Evolutionary conservation across 2,329 filamentous ascomycete species (phyloP).

Genomic region (Thielaviopsis ethacetica): DNA sequence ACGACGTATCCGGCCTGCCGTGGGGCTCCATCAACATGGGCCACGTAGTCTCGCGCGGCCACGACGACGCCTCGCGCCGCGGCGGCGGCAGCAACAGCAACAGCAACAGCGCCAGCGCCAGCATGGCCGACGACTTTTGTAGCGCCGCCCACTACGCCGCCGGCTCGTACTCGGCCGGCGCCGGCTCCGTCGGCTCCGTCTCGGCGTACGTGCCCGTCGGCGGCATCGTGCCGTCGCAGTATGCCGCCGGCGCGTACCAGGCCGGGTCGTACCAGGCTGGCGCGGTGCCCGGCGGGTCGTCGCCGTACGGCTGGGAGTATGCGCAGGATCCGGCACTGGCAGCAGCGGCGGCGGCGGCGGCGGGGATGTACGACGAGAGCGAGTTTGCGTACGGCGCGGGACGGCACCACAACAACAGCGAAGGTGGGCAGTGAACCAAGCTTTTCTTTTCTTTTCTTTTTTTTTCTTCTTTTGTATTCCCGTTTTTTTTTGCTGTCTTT

Average conservation of each 20-base stretch:
- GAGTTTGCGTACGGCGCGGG: not conserved
- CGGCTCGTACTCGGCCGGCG: conserved; percentile 15
- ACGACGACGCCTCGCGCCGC: conserved; percentile 30
- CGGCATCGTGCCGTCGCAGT: not conserved
- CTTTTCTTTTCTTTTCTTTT: not conserved
- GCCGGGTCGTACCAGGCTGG: not conserved
- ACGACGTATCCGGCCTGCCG: conserved; percentile 46
- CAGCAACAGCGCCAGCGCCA: conserved; percentile 17
- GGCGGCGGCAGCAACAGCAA: conserved; percentile 26
- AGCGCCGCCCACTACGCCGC: too few species aligned
- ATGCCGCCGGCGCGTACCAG: not conserved
- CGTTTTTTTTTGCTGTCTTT: not conserved
- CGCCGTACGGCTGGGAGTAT: not conserved
- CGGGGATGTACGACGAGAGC: not conserved
- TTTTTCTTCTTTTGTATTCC: not conserved
- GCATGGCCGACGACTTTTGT: too few species aligned
- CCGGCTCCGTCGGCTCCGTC: not conserved
- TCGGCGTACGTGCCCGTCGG: not conserved
- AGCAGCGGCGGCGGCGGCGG: conserved; percentile 1
- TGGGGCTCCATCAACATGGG: conserved; percentile 55
- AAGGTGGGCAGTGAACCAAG: not conserved
- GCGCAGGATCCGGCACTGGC: not conserved
- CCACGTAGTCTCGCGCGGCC: conserved; percentile 33
- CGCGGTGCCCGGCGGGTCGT: not conserved
- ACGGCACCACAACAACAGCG: not conserved